Conservation (phyloP, 805 yeast genomes). For the Teunomyces panamensis region DNA sequence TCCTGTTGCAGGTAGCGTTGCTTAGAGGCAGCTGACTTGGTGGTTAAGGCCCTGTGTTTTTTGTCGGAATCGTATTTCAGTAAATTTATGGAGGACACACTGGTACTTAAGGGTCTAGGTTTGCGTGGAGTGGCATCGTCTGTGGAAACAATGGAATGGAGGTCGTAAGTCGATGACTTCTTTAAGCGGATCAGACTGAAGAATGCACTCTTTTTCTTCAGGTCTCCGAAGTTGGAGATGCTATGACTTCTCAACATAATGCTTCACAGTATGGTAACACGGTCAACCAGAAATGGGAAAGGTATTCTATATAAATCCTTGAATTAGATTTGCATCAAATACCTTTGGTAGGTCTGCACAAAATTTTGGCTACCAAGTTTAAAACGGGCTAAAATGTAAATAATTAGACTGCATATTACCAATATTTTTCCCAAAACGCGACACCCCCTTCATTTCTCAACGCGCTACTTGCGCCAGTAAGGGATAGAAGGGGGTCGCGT, state of each 20-base stretch:
- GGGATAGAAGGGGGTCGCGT: background rate
- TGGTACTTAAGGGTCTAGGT: slow-evolving; percentile 15
- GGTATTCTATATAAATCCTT: background rate
- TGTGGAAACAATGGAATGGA: background rate
- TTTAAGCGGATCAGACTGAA: slow-evolving; percentile 15
- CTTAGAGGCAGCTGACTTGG: slow-evolving; percentile 1
- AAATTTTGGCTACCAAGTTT: background rate
- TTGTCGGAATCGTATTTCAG: background rate
- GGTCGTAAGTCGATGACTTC: slow-evolving; percentile 9
- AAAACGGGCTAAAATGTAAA: background rate
- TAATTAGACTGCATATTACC: background rate
- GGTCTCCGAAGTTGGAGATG: slow-evolving; percentile 21
- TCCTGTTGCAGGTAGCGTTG: slow-evolving; percentile 3
- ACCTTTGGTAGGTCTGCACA: background rate
- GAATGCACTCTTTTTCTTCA: slow-evolving; percentile 10
- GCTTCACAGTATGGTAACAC: background rate
- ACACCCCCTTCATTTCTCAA: background rate
- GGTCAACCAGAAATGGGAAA: background rate
- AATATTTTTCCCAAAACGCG: slow-evolving; percentile 1
- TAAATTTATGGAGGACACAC: slow-evolving; percentile 8
- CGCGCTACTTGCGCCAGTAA: background rate
- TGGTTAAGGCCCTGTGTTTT: slow-evolving; percentile 2
- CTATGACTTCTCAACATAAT: slow-evolving; percentile 28
- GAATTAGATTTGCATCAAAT: background rate
- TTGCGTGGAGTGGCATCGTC: slow-evolving; percentile 5